These are phyloP conservation scores for Moniliophthora roreri DNA, from an alignment of 1,284 basidiomycete species.

Conservation along the genomic window DNA sequence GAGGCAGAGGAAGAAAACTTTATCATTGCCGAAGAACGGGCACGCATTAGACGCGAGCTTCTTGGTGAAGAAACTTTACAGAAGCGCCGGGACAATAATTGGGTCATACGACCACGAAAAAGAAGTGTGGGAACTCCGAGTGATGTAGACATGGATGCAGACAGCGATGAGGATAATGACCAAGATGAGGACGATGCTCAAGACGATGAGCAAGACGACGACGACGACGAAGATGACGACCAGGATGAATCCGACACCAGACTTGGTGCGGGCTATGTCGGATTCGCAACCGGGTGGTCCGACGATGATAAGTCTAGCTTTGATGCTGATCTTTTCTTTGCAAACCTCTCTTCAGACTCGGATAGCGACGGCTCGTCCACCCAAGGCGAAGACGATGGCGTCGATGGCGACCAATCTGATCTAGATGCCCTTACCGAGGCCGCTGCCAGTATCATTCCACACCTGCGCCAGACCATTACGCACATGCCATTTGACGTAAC, in stretches of 20 bases:
- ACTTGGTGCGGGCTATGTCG: conserved; percentile 48
- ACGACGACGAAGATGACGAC: conserved; percentile 40
- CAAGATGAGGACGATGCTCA: conserved; percentile 46
- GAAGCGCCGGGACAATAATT: conserved; percentile 52
- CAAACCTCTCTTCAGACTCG: conserved; percentile 47
- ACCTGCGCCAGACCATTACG: conserved; percentile 30
- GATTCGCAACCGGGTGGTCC: conserved; percentile 68
- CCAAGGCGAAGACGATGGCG: conserved; percentile 36
- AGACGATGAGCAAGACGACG: conserved; percentile 45
- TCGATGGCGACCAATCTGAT: conserved; percentile 43
- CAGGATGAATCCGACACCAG: conserved; percentile 44
- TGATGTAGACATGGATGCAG: conserved; percentile 57
- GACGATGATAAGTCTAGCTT: conserved; percentile 72
- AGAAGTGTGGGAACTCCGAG: conserved; percentile 58
- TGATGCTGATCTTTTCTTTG: conserved; percentile 78
- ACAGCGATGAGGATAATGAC: conserved; percentile 50
- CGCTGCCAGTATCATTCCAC: conserved; percentile 32
- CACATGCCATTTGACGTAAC: conserved; percentile 59
- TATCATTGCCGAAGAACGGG: conserved; percentile 50
- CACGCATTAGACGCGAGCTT: conserved; percentile 53
- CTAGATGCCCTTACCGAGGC: conserved; percentile 34
- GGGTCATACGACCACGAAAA: conserved; percentile 69
- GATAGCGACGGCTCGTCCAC: conserved; percentile 26
- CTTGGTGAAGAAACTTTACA: conserved; percentile 32
- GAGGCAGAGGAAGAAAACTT: conserved; percentile 64